Conservation (phyloP, 495 filamentous ascomycete species). For the Penicillium goetzii region DNA sequence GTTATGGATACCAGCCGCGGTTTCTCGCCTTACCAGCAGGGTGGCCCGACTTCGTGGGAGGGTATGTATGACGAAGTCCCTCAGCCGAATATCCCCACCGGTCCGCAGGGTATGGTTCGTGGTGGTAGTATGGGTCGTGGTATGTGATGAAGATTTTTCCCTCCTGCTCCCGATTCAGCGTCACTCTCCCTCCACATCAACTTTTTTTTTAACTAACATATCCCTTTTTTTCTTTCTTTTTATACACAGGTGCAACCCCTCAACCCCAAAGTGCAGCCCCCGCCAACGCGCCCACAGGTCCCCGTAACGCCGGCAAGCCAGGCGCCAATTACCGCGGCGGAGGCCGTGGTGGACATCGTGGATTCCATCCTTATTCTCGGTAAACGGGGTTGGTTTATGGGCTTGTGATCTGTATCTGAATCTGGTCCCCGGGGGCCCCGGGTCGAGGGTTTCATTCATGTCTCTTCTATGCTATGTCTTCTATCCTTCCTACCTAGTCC, state of each 20-base stretch:
- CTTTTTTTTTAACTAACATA: background rate
- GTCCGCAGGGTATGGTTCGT: conserved; percentile 55
- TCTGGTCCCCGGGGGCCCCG: background rate
- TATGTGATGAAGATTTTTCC: conserved; percentile 29
- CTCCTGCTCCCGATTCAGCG: too few relatives aligned
- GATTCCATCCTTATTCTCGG: conserved; percentile 81
- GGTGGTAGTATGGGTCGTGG: conserved; percentile 57
- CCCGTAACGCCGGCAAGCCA: conserved; percentile 92
- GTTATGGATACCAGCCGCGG: conserved; percentile 46
- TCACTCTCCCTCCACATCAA: too few relatives aligned
- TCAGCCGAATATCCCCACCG: conserved; percentile 69
- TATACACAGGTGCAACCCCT: conserved; percentile 43
- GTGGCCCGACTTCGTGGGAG: conserved; percentile 85
- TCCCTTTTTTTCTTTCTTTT: background rate
- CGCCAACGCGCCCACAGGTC: conserved; percentile 92
- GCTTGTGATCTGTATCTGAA: too few relatives aligned
- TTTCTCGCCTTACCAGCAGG: conserved; percentile 56
- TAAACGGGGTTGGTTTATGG: too few relatives aligned
- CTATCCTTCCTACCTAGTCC: background rate
- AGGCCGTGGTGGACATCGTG: conserved; percentile 73
- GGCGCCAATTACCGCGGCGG: conserved; percentile 95
- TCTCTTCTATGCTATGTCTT: conserved; percentile 11
- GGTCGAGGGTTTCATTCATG: background rate
- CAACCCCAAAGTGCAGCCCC: conserved; percentile 76
- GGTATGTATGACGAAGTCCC: conserved; percentile 99